phyloP scores from a whole-genome alignment of 2,329 filamentous ascomycete species.

The Calonectria montana region DNA sequence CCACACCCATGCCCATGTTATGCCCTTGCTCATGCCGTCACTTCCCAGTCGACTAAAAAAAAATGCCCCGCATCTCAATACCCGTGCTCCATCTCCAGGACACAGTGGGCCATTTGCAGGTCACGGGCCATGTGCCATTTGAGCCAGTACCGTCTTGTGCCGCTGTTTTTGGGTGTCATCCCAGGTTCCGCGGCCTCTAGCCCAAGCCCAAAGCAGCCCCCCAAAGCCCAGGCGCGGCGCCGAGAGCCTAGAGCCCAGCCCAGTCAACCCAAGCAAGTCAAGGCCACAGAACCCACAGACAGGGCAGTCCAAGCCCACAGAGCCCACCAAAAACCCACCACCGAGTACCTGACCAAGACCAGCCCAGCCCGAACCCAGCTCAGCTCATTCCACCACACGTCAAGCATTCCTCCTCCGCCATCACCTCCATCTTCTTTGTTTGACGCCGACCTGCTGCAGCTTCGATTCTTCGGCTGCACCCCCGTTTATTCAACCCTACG shows the following conservation, averaged over 20 bases:
- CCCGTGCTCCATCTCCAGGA: conserved; percentile 32
- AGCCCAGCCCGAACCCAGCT: conserved; percentile 29
- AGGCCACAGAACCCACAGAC: conserved; percentile 26
- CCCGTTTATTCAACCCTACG: conserved; percentile 27
- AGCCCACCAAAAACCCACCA: conserved; percentile 29
- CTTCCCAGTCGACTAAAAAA: conserved; percentile 39
- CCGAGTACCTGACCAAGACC: conserved; percentile 28
- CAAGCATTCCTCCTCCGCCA: conserved; percentile 43
- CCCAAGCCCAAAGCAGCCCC: conserved; percentile 24
- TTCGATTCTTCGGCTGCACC: conserved; percentile 29
- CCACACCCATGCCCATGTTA: conserved; percentile 13
- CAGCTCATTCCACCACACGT: conserved; percentile 43
- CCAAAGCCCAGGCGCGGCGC: conserved; percentile 31
- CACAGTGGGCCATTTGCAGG: conserved; percentile 26
- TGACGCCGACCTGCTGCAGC: conserved; percentile 34
- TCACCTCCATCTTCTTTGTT: conserved; percentile 38
- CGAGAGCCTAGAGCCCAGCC: conserved; percentile 31
- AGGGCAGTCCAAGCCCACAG: conserved; percentile 1
- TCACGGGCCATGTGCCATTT: conserved; percentile 36
- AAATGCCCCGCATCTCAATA: conserved; percentile 40
- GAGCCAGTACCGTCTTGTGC: conserved; percentile 31
- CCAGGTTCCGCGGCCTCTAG: conserved; percentile 35
- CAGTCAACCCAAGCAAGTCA: conserved; percentile 22
- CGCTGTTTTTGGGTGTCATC: conserved; percentile 34
- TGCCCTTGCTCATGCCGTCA: conserved; percentile 40